These are phyloP conservation scores for Kandelia obovata DNA, from an alignment of 345 rosid genomes.

Conservation along the genomic window DNA sequence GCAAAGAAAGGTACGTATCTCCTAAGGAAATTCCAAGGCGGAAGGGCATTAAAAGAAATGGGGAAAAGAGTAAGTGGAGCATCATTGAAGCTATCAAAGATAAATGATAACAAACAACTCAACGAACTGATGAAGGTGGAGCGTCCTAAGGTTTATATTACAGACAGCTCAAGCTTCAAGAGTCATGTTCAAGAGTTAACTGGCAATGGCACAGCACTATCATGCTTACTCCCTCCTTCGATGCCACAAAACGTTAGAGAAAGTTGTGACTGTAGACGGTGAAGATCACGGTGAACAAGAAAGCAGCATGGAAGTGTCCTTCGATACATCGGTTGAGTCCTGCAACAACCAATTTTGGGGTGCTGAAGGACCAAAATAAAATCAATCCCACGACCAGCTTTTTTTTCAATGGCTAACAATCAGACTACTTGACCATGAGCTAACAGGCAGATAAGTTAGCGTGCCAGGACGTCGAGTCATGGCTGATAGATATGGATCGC, in stretches of 20 bases:
- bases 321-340: not conserved
- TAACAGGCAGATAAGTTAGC: not conserved
- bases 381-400: not conserved
- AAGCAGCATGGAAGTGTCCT: not conserved
- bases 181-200: constrained; percentile 44
- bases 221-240: not conserved
- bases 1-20: not conserved
- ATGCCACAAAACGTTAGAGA: not conserved
- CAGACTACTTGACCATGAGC: not conserved
- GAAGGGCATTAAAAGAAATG: constrained; percentile 10
- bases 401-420: not conserved
- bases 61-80: constrained; percentile 19
- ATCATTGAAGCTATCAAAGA: constrained; percentile 19
- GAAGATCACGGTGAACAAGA: not conserved
- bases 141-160: constrained; percentile 42
- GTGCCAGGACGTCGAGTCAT: not conserved
- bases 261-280: not conserved
- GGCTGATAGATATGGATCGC: not conserved
- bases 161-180: constrained; percentile 41
- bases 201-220: constrained; percentile 9
- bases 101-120: constrained; percentile 7
- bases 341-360: not conserved
- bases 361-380: too few species aligned
- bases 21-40: not conserved
- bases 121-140: constrained; percentile 20